phyloP scores from a whole-genome alignment of 2,329 filamentous ascomycete genomes.

The Purpureocillium lavendulum region DNA sequence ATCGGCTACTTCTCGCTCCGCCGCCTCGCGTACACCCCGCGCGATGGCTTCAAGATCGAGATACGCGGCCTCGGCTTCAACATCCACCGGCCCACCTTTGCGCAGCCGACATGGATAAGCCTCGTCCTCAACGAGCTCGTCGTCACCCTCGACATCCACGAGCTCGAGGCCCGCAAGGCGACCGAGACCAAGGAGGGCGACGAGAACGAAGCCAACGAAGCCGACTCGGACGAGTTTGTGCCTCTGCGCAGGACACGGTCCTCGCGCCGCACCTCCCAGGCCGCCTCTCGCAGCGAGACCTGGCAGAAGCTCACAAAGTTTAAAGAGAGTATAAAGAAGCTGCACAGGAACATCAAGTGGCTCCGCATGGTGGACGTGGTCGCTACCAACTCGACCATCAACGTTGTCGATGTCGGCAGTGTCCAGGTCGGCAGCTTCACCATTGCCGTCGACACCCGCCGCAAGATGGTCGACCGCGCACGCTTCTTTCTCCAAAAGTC shows the following conservation, averaged over 20 bases:
- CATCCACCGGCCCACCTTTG: conserved; percentile 89
- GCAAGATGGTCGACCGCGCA: conserved; percentile 83
- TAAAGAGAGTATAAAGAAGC: conserved; percentile 77
- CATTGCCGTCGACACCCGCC: conserved; percentile 81
- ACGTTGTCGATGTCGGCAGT: conserved; percentile 72
- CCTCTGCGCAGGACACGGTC: conserved; percentile 8
- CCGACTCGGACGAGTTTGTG: conserved; percentile 11
- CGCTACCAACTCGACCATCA: conserved; percentile 69
- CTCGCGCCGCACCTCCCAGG: conserved; percentile 12
- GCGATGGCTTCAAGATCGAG: conserved; percentile 82
- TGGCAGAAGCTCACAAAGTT: conserved; percentile 72
- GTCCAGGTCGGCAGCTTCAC: conserved; percentile 79
- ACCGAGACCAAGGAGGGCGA: conserved; percentile 18
- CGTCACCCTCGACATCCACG: conserved; percentile 70
- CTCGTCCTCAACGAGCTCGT: conserved; percentile 79
- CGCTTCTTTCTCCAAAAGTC: conserved; percentile 79
- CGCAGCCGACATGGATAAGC: conserved; percentile 93
- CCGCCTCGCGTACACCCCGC: conserved; percentile 81
- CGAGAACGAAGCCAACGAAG: conserved; percentile 17
- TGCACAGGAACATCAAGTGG: conserved; percentile 84
- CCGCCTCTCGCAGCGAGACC: conserved; percentile 53
- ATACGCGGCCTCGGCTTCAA: conserved; percentile 82
- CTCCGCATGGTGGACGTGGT: conserved; percentile 83
- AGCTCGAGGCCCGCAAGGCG: conserved; percentile 45
- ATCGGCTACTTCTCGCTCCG: conserved; percentile 89